These are phyloP conservation scores for Agaricus blazei DNA, from an alignment of 768 basidiomycete species.

Conservation along the genomic window DNA sequence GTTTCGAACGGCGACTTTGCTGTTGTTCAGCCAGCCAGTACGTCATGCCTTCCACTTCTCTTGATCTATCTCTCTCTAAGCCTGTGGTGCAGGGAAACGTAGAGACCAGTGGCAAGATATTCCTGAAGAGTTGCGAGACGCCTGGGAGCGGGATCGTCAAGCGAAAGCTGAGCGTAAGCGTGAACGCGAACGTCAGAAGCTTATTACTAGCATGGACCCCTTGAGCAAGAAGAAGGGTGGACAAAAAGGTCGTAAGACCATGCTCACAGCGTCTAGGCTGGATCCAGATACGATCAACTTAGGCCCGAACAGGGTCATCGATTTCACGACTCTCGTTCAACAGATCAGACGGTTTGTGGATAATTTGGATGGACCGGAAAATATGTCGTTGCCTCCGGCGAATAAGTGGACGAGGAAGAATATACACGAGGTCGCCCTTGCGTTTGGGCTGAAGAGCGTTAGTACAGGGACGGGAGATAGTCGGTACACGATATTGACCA, in stretches of 20 bases:
- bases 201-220: conserved; percentile 59
- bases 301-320: conserved; percentile 49
- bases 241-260: conserved; percentile 67
- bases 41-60: conserved; percentile 15
- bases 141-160: conserved; percentile 78
- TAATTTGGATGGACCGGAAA: conserved; percentile 42
- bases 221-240: conserved; percentile 57
- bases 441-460: conserved; percentile 72
- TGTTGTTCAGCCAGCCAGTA: conserved; percentile 43
- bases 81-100: conserved; percentile 26
- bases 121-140: conserved; percentile 52
- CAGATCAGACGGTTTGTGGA: conserved; percentile 68
- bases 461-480: conserved; percentile 67
- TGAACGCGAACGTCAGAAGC: conserved; percentile 50
- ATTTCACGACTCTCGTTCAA: conserved; percentile 61
- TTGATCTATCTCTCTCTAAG: neutral
- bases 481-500: conserved; percentile 74
- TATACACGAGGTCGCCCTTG: conserved; percentile 76
- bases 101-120: conserved; percentile 51
- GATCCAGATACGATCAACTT: conserved; percentile 37
- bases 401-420: conserved; percentile 63
- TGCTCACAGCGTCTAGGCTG: conserved; percentile 41
- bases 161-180: conserved; percentile 79
- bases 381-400: conserved; percentile 76
- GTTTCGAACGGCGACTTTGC: conserved; percentile 53